phyloP scores from a whole-genome alignment of 2,329 filamentous ascomycete genomes.

The Neonectria neomacrospora region DNA sequence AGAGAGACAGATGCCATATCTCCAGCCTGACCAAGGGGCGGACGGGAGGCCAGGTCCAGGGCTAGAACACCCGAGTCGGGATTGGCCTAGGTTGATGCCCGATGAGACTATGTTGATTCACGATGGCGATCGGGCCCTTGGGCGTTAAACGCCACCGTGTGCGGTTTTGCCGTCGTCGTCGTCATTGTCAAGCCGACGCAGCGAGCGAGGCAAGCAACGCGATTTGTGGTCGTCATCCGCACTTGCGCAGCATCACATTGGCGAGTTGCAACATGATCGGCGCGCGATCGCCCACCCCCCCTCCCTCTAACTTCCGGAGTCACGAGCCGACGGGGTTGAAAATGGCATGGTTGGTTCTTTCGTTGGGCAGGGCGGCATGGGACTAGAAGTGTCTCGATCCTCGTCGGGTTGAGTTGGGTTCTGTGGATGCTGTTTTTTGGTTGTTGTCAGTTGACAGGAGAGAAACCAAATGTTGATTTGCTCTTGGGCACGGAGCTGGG shows the following conservation, averaged over 20 bases:
- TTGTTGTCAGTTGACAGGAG: conserved; percentile 1
- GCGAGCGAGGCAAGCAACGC: conserved; percentile 1
- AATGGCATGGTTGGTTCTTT: conserved; percentile 7
- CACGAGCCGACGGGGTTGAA: conserved; percentile 3
- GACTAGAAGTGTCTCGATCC: conserved; percentile 3
- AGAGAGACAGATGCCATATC: conserved; percentile 11
- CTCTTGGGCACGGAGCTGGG: not conserved
- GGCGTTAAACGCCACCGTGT: conserved; percentile 14
- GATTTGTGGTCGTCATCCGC: conserved; percentile 34
- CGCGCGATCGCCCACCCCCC: conserved; percentile 24
- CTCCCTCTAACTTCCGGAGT: conserved; percentile 10
- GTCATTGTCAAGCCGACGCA: conserved; percentile 6
- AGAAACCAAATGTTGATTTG: not conserved
- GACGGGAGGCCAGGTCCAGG: conserved; percentile 19
- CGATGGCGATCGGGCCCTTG: conserved; percentile 13
- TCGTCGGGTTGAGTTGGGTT: conserved; percentile 23
- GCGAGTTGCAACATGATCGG: conserved; percentile 41
- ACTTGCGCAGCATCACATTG: conserved; percentile 39
- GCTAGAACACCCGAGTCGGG: conserved; percentile 13
- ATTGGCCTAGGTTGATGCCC: conserved; percentile 16
- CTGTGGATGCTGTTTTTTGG: conserved; percentile 3
- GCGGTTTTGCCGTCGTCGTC: conserved; percentile 14
- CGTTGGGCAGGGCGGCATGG: conserved; percentile 21
- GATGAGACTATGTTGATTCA: conserved; percentile 17
- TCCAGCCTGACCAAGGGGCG: conserved; percentile 25